Conservation (phyloP, 192 early-diverging fungal genomes). For the Linnemannia exigua region DNA sequence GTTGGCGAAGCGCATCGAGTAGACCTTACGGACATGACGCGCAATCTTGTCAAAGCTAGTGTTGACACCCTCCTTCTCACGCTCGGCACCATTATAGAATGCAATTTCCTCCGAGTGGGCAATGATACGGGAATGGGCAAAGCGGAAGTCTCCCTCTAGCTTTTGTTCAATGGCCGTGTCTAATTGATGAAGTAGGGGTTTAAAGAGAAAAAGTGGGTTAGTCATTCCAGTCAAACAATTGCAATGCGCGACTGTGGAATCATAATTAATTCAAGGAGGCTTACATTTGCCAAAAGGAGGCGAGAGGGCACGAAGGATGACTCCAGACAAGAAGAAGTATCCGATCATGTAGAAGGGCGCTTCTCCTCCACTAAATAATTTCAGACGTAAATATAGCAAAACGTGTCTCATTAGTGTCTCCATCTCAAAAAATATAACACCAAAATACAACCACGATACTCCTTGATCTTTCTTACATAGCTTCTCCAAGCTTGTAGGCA, state of each 20-base stretch:
- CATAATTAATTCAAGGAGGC: background rate
- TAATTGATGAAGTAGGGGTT: constrained; percentile 19
- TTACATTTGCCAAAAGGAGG: constrained; percentile 86
- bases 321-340: constrained; percentile 73
- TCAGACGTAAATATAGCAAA: background rate
- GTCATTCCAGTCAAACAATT: background rate
- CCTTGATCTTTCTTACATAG: constrained; percentile 62
- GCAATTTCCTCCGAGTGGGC: constrained; percentile 89
- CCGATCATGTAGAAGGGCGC: constrained; percentile 72
- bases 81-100: constrained; percentile 76
- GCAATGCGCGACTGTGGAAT: background rate
- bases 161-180: constrained; percentile 84
- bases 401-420: background rate
- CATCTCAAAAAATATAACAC: background rate
- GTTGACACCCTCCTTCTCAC: constrained; percentile 79
- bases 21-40: constrained; percentile 69
- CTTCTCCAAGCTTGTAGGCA: constrained; percentile 79
- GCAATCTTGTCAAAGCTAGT: constrained; percentile 72
- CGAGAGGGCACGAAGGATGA: constrained; percentile 77
- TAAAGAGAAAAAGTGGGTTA: background rate
- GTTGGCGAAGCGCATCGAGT: constrained; percentile 70
- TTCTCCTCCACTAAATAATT: constrained; percentile 58
- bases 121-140: constrained; percentile 86
- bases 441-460: background rate
- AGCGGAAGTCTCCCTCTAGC: constrained; percentile 86